Evolutionary conservation across 1,284 basidiomycete genomes (phyloP), one percentile per base, ranked within the genome.

Genomic region (Cerrena zonata): DNA sequence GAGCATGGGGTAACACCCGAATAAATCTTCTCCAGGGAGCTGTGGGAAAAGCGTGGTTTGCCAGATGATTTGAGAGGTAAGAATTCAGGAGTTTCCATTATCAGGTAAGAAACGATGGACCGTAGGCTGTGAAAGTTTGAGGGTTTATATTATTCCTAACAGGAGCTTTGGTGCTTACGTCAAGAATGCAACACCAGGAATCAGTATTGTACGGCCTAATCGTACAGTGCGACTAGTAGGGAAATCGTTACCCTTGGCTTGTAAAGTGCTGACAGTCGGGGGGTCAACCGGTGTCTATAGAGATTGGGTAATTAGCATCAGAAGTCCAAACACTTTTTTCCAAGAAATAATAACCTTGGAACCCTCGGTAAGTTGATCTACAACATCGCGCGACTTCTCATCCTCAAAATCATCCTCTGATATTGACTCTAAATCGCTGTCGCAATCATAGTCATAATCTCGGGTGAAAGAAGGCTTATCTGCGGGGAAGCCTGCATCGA

Each of bases 401-500:
- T 36, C 36, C 4, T 24, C 21, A 10, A 4, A 5, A 21, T n/a
- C 24, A 12, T 47, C 49, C 10, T 51, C 49, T 3, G 45, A 36
- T 15, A 54, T 53, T 15, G 50, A 46, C 39, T 57, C 63, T 0
- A 64, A 47, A 38, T 64, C 63, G 41, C 63, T 64, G 42, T 64
- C 63, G 3, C 43, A 54, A 13, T 40, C 36, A 45, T 63, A 62
- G 22, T 54, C 59, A 26, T 61, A 61, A 10, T 48, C 36, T 4
- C 45, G 25, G 1, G 52, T 52, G 2, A 15, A 48, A 2, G 48
- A 2, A 1, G 37, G n/a, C 1, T 53, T 45, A 5, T 45, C 26
- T 2, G 37, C 22, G 0, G 60, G 59, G 25, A 53, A 57, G 0
- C 46, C 48, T 1, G 45, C 57, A 21, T 59, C 45, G 30, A 58